Base-by-base conservation (phyloP, 495 filamentous ascomycete species). In the Lentithecium fluviatile region DNA sequence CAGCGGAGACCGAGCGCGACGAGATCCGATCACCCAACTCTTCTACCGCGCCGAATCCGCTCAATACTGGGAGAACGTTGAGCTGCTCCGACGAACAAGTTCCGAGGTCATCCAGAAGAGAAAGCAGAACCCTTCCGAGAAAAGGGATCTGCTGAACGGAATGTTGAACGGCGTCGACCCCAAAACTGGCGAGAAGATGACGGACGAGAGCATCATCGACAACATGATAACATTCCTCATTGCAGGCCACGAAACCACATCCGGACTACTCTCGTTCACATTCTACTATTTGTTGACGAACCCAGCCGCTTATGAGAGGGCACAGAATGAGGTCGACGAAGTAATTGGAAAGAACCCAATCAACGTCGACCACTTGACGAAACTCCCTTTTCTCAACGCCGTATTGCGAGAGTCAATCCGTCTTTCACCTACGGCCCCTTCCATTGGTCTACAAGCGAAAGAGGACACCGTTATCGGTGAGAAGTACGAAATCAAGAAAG, bases 361-460 rank as follows among this genome's bases (percentile, higher is more conserved):
- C 36, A 83, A 71, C 15, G 75, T 85, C 5, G 83, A 90, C 7
- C 85, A 91, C 64, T 74, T 91, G 66, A 77, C 80, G 2, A 86
- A 87, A 59, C 73, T 91, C 6, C 74, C 76, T 0, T 90, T 89
- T 67, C 73, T 89, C 60, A 80, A 78, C n/a, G 85, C 81, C 20
- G 73, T 84, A 24, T 75, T 94, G 62, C 79, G 86, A 0, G 89
- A 94, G 72, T 85, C 89, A 0, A 75, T 92, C 0, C 83, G 89
- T 47, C 71, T 91, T 1, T 75, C 73, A 32, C 80, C 88, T 2
- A 82, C 86, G 2, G 88, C 88, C 17, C 80, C 86, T 0, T 74
- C 77, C 1, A 84, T 88, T 72, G 62, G 61, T 7, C 40, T 79
- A 17, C 71, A 73, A n/a, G 61, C 74, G 11, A 70, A 80, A 21